phyloP scores from a whole-genome alignment of 371 early-diverging fungal genomes.

The Rhizopus stolonifer region DNA sequence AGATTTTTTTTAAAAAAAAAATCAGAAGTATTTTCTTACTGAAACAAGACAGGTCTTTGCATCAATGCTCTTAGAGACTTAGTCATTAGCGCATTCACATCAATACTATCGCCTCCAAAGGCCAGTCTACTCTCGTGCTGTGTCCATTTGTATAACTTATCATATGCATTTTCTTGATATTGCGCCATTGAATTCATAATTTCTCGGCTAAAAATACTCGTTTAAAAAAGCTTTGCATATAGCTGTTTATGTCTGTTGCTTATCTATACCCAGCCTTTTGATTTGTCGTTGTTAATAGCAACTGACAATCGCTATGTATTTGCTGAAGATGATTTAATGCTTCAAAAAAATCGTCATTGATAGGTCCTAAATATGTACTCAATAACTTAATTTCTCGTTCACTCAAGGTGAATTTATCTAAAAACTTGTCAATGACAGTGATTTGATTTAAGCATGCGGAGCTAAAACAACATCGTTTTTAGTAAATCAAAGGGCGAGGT shows the following conservation, averaged over 20 bases:
- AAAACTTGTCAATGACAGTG: constrained; percentile 56
- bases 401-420: constrained; percentile 69
- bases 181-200: constrained; percentile 77
- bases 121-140: constrained; percentile 66
- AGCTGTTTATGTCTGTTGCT: not conserved
- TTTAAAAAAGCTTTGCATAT: too few relatives aligned
- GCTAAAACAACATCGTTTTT: constrained; percentile 20
- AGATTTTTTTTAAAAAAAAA: not conserved
- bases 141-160: constrained; percentile 79
- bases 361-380: constrained; percentile 48
- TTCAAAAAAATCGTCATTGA: constrained; percentile 68
- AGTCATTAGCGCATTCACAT: constrained; percentile 65
- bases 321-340: constrained; percentile 72
- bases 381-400: constrained; percentile 62
- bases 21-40: constrained; percentile 40
- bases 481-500: too few relatives aligned
- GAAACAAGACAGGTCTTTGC: constrained; percentile 73
- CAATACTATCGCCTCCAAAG: constrained; percentile 73
- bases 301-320: constrained; percentile 76
- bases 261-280: constrained; percentile 72
- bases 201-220: constrained; percentile 51
- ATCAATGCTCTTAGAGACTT: constrained; percentile 72
- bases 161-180: constrained; percentile 75
- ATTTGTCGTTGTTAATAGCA: constrained; percentile 70
- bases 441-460: constrained; percentile 53